Base-by-base conservation (phyloP, 2,329 filamentous ascomycete species). In the Fusarium oxysporum region DNA sequence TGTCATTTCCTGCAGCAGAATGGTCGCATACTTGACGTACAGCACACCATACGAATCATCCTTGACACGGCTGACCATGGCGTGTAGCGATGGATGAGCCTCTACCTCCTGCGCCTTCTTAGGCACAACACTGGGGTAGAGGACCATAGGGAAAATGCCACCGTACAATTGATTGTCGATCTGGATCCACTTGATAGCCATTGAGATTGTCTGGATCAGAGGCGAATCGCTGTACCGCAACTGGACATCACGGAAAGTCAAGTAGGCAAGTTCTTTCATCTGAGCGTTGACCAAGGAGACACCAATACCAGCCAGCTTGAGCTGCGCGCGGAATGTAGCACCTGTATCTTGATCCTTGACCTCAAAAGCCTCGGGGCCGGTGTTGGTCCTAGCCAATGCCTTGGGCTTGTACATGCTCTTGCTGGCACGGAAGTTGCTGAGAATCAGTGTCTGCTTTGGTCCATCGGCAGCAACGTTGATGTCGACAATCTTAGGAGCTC, bases 121-220 rank as follows among this genome's bases (percentile, higher is more conserved):
- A 1, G 96, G 96, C 21, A 99, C 96, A 14, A 99, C 96, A 82
- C 95, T 98, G 10, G 96, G 96, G 80, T 99, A 99, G 64, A 99
- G 87, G 35, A 99, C 91, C 84, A 99, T 97, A 0, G 96, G 96
- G 87, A 99, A 99, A 76, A 99, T 95, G 32, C 97, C 96, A 33
- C 97, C 97, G 78, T 99, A 99, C 19, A 99, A 89, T 82, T 99
- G 96, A 77, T 99, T 99, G 83, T 99, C 96, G 76, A 99, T 93
- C 82, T 99, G 96, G 33, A 99, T 96, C 97, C 97, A 99, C 82
- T 99, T 98, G 80, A 98, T 92, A 0, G 94, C 93, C 56, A 96
- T 86, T 53, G 94, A 96, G 70, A 98, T 83, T 1, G 95, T 98
- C 82, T 99, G 96, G 79, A 97, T 97, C 21, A 98, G 86, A 23